phyloP scores from a whole-genome alignment of 495 filamentous ascomycete genomes.

The Penicillium diatomitis region DNA sequence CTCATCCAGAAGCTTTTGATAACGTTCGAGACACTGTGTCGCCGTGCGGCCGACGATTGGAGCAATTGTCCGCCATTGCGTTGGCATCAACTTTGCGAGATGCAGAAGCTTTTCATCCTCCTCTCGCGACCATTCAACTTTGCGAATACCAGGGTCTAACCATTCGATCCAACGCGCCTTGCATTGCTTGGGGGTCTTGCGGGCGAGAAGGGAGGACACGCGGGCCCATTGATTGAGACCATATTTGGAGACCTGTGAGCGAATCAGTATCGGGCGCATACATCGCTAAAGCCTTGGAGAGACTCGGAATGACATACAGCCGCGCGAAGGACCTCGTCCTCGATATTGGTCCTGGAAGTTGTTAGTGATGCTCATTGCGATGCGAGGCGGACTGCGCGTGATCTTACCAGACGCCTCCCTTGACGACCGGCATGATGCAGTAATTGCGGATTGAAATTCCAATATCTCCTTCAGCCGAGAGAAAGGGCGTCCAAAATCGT shows the following conservation, averaged over 20 bases:
- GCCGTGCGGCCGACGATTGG: conserved; percentile 94
- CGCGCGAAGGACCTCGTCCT: conserved; percentile 96
- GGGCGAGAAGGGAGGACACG: conserved; percentile 90
- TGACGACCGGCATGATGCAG: conserved; percentile 80
- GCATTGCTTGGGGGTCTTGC: conserved; percentile 98
- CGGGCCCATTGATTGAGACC: conserved; percentile 98
- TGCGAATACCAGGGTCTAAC: conserved; percentile 94
- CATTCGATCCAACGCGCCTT: conserved; percentile 98
- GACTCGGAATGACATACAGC: conserved; percentile 33
- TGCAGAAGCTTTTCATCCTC: conserved; percentile 97
- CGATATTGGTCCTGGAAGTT: conserved; percentile 51
- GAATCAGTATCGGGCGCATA: conserved; percentile 11
- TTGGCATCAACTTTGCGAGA: conserved; percentile 96
- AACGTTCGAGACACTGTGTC: conserved; percentile 92
- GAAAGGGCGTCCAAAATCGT: neutral
- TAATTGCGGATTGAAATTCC: too few species aligned
- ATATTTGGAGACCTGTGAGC: conserved; percentile 74
- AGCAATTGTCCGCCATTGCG: conserved; percentile 97
- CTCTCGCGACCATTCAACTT: conserved; percentile 97
- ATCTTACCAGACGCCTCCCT: conserved; percentile 90
- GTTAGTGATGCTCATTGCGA: conserved; percentile 17
- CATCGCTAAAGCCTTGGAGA: neutral
- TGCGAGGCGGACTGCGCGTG: conserved; percentile 20
- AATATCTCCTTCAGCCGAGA: neutral
- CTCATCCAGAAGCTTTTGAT: conserved; percentile 93